A percentile compares a stretch with the other conserved stretches of the same genome.
Evolutionary conservation across 805 yeast genomes (phyloP).

Genomic region (Pichia pseudocactophila): DNA sequence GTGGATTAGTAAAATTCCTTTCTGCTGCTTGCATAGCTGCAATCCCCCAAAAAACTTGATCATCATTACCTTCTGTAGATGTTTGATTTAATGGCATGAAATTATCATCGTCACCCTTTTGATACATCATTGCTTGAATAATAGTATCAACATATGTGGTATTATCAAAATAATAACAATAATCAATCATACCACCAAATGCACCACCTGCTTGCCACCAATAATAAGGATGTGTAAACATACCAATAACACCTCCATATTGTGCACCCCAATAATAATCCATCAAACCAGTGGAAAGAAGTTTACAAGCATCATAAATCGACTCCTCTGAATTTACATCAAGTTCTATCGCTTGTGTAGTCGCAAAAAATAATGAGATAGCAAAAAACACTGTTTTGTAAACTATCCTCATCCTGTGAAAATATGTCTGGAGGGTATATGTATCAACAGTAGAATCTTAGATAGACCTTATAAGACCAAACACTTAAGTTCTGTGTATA

Average conservation of each 20-base stretch:
- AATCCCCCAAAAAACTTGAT: conserved; percentile 96
- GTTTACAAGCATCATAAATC: conserved; percentile 41
- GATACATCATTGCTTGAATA: conserved; percentile 57
- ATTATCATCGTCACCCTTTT: conserved; percentile 64
- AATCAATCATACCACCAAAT: conserved; percentile 80
- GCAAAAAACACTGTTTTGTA: background rate
- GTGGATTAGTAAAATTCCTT: conserved; percentile 69
- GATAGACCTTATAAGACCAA: too few relatives aligned
- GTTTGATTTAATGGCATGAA: conserved; percentile 84
- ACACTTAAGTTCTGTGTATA: too few relatives aligned
- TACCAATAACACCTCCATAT: conserved; percentile 74
- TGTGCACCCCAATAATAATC: conserved; percentile 58
- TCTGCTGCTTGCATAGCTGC: conserved; percentile 91
- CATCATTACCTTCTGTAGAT: conserved; percentile 94
- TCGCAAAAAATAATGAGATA: background rate
- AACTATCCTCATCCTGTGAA: background rate
- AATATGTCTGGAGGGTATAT: too few relatives aligned
- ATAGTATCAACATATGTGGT: conserved; percentile 53
- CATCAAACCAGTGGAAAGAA: conserved; percentile 52
- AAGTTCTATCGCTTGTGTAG: conserved; percentile 18
- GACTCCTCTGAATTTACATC: conserved; percentile 35
- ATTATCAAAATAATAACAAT: conserved; percentile 62
- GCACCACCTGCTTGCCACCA: conserved; percentile 99
- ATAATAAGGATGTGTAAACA: conserved; percentile 84
- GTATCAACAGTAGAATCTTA: too few relatives aligned